A percentile compares a stretch with the other conserved stretches of the same genome.
These are phyloP conservation scores for Lentinula edodes DNA, from an alignment of 768 basidiomycete genomes.

Conservation along the genomic window DNA sequence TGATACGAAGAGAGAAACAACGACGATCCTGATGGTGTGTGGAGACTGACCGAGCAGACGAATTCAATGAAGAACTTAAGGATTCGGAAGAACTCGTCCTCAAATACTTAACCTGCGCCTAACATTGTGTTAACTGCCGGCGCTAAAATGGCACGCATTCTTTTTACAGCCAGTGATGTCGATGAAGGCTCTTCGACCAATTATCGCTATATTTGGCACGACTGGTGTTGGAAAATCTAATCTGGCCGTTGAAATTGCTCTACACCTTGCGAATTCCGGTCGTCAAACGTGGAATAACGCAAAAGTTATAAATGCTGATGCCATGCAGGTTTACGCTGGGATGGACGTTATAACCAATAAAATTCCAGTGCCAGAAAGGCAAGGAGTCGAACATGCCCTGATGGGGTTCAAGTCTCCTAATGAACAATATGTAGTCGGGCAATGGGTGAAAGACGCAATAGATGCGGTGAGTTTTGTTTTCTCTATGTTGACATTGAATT, in stretches of 20 bases:
- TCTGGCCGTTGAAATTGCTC: constrained; percentile 83
- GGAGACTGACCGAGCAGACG: background rate
- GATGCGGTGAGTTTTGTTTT: constrained; percentile 49
- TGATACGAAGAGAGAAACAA: background rate
- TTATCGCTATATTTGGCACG: constrained; percentile 87
- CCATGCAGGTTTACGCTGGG: constrained; percentile 95
- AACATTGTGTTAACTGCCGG: background rate
- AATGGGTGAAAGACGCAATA: constrained; percentile 85
- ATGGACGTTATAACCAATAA: constrained; percentile 96
- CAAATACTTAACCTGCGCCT: no score
- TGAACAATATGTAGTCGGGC: constrained; percentile 79
- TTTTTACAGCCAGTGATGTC: background rate
- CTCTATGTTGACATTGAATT: constrained; percentile 2
- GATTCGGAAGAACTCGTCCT: background rate
- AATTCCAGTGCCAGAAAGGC: constrained; percentile 66
- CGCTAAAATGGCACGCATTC: background rate
- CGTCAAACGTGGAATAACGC: constrained; percentile 50
- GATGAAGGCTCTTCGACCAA: constrained; percentile 45
- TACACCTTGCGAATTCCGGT: constrained; percentile 37
- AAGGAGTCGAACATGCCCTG: constrained; percentile 81
- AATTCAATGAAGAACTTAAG: background rate
- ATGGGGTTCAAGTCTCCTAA: constrained; percentile 86
- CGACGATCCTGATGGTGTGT: background rate
- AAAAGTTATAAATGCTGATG: constrained; percentile 89
- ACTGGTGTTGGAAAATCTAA: constrained; percentile 97